A percentile compares a stretch with the other conserved stretches of the same genome.
Conservation (phyloP, 306 rosid genomes). For the Geum urbanum region DNA sequence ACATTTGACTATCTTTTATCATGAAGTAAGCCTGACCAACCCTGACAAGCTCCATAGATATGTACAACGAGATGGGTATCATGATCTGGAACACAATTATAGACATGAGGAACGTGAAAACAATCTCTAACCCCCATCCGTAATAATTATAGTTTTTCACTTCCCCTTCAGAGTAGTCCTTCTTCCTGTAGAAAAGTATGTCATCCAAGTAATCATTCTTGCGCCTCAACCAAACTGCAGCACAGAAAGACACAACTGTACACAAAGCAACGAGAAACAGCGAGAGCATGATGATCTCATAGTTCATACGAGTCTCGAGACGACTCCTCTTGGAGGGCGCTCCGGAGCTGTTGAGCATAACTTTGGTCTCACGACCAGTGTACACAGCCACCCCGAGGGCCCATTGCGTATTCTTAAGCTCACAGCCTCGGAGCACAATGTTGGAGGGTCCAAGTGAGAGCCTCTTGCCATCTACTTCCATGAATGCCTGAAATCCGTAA, state of each 20-base stretch:
- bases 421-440: slow-evolving; percentile 84
- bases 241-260: slow-evolving; percentile 59
- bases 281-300: slow-evolving; percentile 78
- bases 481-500: slow-evolving; percentile 76
- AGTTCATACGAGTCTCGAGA: slow-evolving; percentile 86
- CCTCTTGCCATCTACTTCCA: slow-evolving; percentile 74
- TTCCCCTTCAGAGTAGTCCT: slow-evolving; percentile 30
- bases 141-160: slow-evolving; percentile 48
- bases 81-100: slow-evolving; percentile 88
- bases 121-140: slow-evolving; percentile 69
- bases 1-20: slow-evolving; percentile 70
- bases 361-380: slow-evolving; percentile 90
- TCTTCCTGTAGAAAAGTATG: slow-evolving; percentile 66
- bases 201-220: slow-evolving; percentile 44
- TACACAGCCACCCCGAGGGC: slow-evolving; percentile 83
- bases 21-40: slow-evolving; percentile 93
- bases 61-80: slow-evolving; percentile 94
- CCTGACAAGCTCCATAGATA: slow-evolving; percentile 95
- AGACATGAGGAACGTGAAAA: slow-evolving; percentile 89
- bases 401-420: slow-evolving; percentile 81
- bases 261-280: slow-evolving; percentile 68
- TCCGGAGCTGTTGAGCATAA: slow-evolving; percentile 87
- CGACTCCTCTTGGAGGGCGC: slow-evolving; percentile 96
- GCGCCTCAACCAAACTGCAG: slow-evolving; percentile 69
- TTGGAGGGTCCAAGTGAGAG: slow-evolving; percentile 91